Conservation (phyloP, 805 yeast genomes). For the Kurtzmaniella fragi region DNA sequence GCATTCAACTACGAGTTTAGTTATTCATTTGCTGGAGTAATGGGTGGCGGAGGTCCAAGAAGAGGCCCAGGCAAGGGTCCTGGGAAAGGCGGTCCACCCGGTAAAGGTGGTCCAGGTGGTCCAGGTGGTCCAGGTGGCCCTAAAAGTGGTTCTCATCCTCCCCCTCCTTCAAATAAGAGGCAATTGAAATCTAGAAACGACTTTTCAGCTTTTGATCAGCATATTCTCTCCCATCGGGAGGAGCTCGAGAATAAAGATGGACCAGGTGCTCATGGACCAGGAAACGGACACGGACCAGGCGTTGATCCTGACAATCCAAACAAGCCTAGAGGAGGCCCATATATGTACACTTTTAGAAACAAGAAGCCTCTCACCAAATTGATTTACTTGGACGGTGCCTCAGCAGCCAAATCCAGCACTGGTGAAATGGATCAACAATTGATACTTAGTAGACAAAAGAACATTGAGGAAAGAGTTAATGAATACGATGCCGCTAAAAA, state of each 20-base stretch:
- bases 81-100: conserved; percentile 3
- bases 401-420: conserved; percentile 53
- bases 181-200: conserved; percentile 1
- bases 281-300: conserved; percentile 2
- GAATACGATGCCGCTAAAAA: conserved; percentile 45
- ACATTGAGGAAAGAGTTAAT: conserved; percentile 15
- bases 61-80: conserved; percentile 8
- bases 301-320: conserved; percentile 3
- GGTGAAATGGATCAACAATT: conserved; percentile 57
- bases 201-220: conserved; percentile 2
- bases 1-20: conserved; percentile 64
- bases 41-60: conserved; percentile 7
- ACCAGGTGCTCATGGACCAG: conserved; percentile 3
- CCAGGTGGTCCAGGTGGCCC: conserved; percentile 2
- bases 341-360: conserved; percentile 44
- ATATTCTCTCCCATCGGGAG: conserved; percentile 1
- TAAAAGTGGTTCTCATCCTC: not conserved
- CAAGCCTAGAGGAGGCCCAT: conserved; percentile 7
- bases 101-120: conserved; percentile 6
- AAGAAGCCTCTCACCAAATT: conserved; percentile 44
- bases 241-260: conserved; percentile 1
- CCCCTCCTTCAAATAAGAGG: not conserved
- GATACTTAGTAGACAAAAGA: conserved; percentile 16
- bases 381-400: conserved; percentile 59
- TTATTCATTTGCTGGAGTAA: conserved; percentile 37